phyloP scores from a whole-genome alignment of 164 flowering plant species.

The Sextonia rubra region DNA sequence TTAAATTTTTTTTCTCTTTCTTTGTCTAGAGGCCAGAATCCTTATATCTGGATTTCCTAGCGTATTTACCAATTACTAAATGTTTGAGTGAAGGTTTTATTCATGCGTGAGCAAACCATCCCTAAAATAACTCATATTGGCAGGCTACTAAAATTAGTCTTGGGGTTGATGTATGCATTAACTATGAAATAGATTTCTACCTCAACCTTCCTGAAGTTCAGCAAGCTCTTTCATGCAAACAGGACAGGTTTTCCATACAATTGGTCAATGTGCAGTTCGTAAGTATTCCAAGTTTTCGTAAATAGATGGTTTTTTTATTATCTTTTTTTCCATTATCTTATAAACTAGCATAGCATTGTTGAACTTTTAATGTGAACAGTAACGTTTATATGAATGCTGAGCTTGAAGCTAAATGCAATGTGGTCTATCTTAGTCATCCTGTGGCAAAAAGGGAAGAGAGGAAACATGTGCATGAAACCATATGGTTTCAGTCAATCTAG shows the following conservation, averaged over 20 bases:
- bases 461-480: no score
- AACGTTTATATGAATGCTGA: not conserved
- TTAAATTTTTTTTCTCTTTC: no score
- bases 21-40: no score
- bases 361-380: no score
- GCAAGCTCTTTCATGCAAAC: slow-evolving; percentile 89
- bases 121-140: not conserved
- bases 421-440: no score
- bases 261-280: slow-evolving; percentile 94
- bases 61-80: no score
- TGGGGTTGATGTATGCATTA: slow-evolving; percentile 92
- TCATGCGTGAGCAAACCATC: not conserved
- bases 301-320: not conserved
- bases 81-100: not conserved
- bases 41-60: no score
- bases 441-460: no score
- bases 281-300: slow-evolving; percentile 17
- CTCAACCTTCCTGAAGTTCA: slow-evolving; percentile 93
- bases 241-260: slow-evolving; percentile 65
- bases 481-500: no score
- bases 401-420: not conserved
- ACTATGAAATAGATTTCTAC: slow-evolving; percentile 62
- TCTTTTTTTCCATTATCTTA: no score
- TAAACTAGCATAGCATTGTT: no score
- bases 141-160: slow-evolving; percentile 89